Evolutionary conservation across 2,329 filamentous ascomycete genomes (phyloP), one percentile per base, ranked within the genome.

Genomic region (Acephala macrosclerotiorum): DNA sequence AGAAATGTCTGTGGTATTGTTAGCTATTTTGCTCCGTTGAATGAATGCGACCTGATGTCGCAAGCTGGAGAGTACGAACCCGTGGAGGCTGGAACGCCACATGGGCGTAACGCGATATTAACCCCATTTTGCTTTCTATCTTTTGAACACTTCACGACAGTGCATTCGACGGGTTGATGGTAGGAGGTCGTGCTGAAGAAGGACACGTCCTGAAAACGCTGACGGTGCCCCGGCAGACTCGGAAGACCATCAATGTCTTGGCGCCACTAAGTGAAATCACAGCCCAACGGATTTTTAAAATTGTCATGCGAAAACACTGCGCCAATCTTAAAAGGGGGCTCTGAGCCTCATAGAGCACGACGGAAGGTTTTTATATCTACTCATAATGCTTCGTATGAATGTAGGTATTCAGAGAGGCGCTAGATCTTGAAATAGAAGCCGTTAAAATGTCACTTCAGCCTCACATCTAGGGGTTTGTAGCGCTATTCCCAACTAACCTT

Each of bases 1-100:
- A 97, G 87, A 78, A 97, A 95, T 56, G 88, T 90, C 94, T 97
- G 77, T 45, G 18, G n/a, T 25, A 42, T 60, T 58, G 61, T 74
- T 58, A 75, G 67, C 63, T 65, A 56, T 20, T 4, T 63, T 61
- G 9, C 25, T 35, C 22, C n/a, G 45, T 33, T 5, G 25, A 33
- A n/a, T 26, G 51, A 16, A 29, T 33, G 33, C 3, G 35, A 45
- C 12, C 29, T 47, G 9, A 1, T 53, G 47, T 14, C 16, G 47
- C 25, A 16, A 42, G 38, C 20, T 35, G 9, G 22, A 33, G 22
- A 26, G 38, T 25, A 71, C 74, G 35, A 73, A 76, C 75, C 45
- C 68, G 71, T 25, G 75, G 75, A 59, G 73, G 73, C 56, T 75
- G 75, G 18, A 77, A 45, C 53, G 71, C 65, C 45, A 76, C n/a